These are phyloP conservation scores for Nadsonia commutata DNA, from an alignment of 1,139 yeast genomes.

Conservation along the genomic window DNA sequence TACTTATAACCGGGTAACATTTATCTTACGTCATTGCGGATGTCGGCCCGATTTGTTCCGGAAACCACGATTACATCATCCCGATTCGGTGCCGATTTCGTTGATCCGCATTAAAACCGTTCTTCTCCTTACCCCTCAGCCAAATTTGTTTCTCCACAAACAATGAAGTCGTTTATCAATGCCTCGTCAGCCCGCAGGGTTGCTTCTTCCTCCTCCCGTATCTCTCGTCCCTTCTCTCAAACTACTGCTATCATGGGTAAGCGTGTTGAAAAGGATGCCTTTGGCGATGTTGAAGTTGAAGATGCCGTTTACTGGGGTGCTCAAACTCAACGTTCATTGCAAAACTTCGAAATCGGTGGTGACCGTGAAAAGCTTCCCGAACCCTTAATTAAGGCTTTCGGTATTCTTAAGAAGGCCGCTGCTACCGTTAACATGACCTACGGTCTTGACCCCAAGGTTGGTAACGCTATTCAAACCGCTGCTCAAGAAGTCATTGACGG, in stretches of 20 bases:
- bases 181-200: slow-evolving; percentile 18
- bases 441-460: slow-evolving; percentile 77
- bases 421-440: slow-evolving; percentile 77
- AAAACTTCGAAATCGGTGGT: slow-evolving; percentile 94
- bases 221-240: slow-evolving; percentile 9
- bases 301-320: slow-evolving; percentile 90
- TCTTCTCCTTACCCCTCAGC: too few species aligned
- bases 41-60: too few species aligned
- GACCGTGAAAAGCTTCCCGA: slow-evolving; percentile 79
- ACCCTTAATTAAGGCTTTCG: slow-evolving; percentile 84
- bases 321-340: slow-evolving; percentile 78
- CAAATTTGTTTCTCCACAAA: too few species aligned
- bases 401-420: slow-evolving; percentile 85
- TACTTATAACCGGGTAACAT: too few species aligned
- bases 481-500: slow-evolving; percentile 93
- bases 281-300: slow-evolving; percentile 89
- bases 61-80: too few species aligned
- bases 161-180: background rate
- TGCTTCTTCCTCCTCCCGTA: slow-evolving; percentile 1
- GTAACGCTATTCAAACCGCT: slow-evolving; percentile 78
- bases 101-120: too few species aligned
- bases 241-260: slow-evolving; percentile 15
- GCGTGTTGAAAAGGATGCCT: slow-evolving; percentile 87
- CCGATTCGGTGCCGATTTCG: too few species aligned
- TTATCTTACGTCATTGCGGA: too few species aligned